Evolutionary conservation across 495 filamentous ascomycete species (phyloP).

Genomic region (Aspergillus ellipticus): DNA sequence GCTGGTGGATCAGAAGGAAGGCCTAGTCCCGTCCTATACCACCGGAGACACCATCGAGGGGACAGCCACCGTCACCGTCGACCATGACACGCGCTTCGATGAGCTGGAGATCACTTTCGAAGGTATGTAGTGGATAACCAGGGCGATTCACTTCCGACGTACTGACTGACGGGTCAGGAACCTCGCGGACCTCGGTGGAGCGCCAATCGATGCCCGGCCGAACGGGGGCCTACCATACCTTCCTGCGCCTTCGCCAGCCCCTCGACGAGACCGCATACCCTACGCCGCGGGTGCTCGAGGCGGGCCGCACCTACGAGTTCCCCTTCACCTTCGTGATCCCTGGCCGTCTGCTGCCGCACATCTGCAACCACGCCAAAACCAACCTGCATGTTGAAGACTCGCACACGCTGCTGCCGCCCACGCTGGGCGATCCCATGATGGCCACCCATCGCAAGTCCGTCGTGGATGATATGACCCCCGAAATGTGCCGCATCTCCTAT

Average conservation of each 20-base stretch:
- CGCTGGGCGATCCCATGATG: conserved; percentile 64
- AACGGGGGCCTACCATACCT: conserved; percentile 55
- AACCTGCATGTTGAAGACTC: conserved; percentile 60
- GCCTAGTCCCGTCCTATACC: conserved; percentile 50
- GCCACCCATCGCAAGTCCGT: conserved; percentile 46
- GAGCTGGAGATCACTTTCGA: conserved; percentile 76
- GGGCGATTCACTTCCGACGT: conserved; percentile 25
- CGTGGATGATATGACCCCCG: conserved; percentile 77
- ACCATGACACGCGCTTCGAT: conserved; percentile 71
- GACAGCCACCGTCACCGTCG: conserved; percentile 54
- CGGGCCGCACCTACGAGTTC: conserved; percentile 63
- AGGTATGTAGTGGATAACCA: conserved; percentile 44
- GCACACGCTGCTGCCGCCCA: conserved; percentile 79
- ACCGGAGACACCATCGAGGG: conserved; percentile 60
- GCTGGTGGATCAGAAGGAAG: conserved; percentile 28
- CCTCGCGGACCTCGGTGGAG: conserved; percentile 49
- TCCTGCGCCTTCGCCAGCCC: conserved; percentile 81
- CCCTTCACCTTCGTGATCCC: conserved; percentile 91
- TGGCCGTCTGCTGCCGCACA: conserved; percentile 58
- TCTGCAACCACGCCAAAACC: conserved; percentile 55
- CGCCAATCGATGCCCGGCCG: conserved; percentile 46
- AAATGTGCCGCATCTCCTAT: conserved; percentile 78
- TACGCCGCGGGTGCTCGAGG: conserved; percentile 61
- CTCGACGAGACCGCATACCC: conserved; percentile 67
- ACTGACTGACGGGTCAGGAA: conserved; percentile 34